A percentile compares a stretch with the other conserved stretches of the same genome.
phyloP scores from a whole-genome alignment of 495 filamentous ascomycete genomes.

The Lasiosphaeriaceae sp. region DNA sequence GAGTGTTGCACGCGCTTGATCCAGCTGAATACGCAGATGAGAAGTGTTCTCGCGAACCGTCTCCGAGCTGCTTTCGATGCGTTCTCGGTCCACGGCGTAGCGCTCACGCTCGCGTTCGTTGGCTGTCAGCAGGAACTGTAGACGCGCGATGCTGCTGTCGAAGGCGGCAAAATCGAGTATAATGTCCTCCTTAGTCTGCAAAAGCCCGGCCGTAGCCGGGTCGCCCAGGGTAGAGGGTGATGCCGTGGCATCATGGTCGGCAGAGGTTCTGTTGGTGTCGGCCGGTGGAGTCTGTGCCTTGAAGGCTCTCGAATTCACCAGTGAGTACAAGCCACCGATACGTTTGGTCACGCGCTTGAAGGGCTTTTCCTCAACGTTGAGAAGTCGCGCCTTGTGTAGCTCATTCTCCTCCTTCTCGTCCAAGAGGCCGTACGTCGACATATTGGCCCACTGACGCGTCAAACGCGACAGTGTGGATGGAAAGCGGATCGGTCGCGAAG shows the following conservation, averaged over 20 bases:
- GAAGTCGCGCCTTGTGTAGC: slow-evolving; percentile 84
- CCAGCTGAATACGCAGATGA: slow-evolving; percentile 65
- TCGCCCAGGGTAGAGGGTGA: slow-evolving; percentile 20
- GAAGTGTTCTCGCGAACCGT: slow-evolving; percentile 72
- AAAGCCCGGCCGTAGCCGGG: slow-evolving; percentile 38
- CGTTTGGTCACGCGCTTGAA: slow-evolving; percentile 87
- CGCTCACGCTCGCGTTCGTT: slow-evolving; percentile 82
- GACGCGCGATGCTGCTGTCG: slow-evolving; percentile 78
- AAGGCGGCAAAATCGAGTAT: slow-evolving; percentile 88
- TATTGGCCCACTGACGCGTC: not conserved
- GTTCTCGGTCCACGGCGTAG: slow-evolving; percentile 74
- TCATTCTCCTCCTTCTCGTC: slow-evolving; percentile 64
- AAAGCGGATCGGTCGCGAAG: too few relatives aligned
- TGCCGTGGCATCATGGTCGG: slow-evolving; percentile 22
- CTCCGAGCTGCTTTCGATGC: slow-evolving; percentile 71
- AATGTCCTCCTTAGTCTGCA: slow-evolving; percentile 73
- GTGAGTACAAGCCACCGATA: slow-evolving; percentile 61
- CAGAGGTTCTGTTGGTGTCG: slow-evolving; percentile 44
- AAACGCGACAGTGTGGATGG: too few relatives aligned
- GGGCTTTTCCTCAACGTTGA: slow-evolving; percentile 87
- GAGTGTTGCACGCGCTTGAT: slow-evolving; percentile 69
- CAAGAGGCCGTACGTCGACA: slow-evolving; percentile 38
- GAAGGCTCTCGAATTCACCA: slow-evolving; percentile 49
- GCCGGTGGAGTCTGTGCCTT: slow-evolving; percentile 69
- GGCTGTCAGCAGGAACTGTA: slow-evolving; percentile 80